Percentiles rank a stretch among this genome's conserved stretches.
Evolutionary conservation across 2,329 filamentous ascomycete genomes (phyloP).

Genomic region (Colletotrichum cereale): DNA sequence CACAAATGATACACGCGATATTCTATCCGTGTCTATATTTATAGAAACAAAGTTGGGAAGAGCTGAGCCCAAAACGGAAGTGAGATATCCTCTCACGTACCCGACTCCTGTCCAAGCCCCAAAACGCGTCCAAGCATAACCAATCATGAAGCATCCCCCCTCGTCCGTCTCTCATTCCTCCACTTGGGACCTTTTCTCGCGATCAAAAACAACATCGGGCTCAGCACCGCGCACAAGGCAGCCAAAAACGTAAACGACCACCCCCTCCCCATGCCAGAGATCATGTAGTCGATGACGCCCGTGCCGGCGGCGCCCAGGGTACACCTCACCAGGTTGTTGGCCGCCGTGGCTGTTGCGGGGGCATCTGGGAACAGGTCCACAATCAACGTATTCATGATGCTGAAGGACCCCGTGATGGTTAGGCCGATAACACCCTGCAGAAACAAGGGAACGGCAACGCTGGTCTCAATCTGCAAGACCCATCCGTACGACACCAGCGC

Average conservation of each 20-base stretch:
- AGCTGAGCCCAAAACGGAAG: not conserved
- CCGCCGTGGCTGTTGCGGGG: constrained; percentile 72
- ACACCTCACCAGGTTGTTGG: constrained; percentile 74
- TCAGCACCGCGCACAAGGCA: constrained; percentile 60
- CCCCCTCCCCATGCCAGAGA: constrained; percentile 67
- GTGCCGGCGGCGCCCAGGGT: constrained; percentile 70
- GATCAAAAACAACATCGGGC: constrained; percentile 63
- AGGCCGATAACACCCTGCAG: constrained; percentile 69
- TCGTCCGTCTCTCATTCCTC: constrained; percentile 63
- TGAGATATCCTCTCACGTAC: not conserved
- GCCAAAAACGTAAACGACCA: constrained; percentile 74
- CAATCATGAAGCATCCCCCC: constrained; percentile 25
- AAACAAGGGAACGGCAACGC: constrained; percentile 67
- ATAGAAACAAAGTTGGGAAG: not conserved
- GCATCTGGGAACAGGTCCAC: constrained; percentile 73
- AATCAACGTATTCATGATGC: constrained; percentile 72
- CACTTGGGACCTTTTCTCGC: constrained; percentile 62
- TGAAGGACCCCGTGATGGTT: constrained; percentile 72
- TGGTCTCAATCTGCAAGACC: constrained; percentile 64
- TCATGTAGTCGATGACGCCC: constrained; percentile 70
- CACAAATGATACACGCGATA: not conserved
- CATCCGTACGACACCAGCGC: constrained; percentile 69
- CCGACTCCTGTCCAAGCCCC: not conserved
- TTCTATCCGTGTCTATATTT: not conserved
- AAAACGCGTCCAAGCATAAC: not conserved